Conservation (phyloP, 139 green algal genomes). For the Pleodorina starrii region DNA sequence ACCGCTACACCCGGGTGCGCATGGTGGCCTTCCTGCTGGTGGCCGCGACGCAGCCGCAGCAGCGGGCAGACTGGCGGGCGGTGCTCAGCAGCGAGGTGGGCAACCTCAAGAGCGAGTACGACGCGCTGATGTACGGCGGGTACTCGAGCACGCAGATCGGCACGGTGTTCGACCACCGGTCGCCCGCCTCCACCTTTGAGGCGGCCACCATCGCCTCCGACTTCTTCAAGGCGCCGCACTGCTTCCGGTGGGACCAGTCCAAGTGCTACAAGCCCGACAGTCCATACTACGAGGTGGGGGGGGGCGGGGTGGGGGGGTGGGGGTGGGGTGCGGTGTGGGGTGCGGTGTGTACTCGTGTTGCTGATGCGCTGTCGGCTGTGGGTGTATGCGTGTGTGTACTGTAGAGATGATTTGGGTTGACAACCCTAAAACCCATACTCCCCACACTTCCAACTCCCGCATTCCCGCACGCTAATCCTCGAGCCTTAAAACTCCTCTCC, state of each 20-base stretch:
- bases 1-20: constrained; percentile 45
- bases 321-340: background rate
- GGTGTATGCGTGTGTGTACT: background rate
- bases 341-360: background rate
- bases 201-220: background rate
- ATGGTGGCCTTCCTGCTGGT: constrained; percentile 12
- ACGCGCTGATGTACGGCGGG: constrained; percentile 50
- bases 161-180: background rate
- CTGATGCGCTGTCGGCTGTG: background rate
- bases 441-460: background rate
- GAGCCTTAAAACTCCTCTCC: too few species aligned
- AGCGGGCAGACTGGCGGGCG: background rate
- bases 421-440: background rate
- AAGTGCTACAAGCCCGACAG: constrained; percentile 21
- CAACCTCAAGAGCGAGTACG: constrained; percentile 45
- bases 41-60: background rate
- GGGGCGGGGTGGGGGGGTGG: background rate
- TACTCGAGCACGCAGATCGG: background rate
- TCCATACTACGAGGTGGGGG: constrained; percentile 41
- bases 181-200: constrained; percentile 35
- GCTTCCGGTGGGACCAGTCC: constrained; percentile 27
- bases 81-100: background rate
- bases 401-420: background rate
- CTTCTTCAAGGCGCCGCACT: constrained; percentile 18
- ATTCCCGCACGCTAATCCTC: background rate